phyloP scores from a whole-genome alignment of 768 basidiomycete species.

The Lactarius hengduanensis region DNA sequence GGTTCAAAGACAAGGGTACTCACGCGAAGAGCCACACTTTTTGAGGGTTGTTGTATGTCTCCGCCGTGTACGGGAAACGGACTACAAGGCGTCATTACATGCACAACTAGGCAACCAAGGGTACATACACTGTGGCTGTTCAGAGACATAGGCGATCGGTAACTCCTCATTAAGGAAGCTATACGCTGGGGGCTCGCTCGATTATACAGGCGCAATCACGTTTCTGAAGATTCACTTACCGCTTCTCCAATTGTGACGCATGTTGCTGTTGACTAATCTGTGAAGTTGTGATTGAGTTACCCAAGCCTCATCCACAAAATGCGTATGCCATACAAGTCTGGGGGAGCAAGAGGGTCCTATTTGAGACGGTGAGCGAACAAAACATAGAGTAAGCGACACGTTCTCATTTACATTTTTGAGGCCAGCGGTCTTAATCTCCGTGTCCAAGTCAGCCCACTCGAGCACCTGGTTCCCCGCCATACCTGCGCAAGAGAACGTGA shows the following conservation, averaged over 20 bases:
- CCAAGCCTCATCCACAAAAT: not conserved
- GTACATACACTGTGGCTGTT: slow-evolving; percentile 33
- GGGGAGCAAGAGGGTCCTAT: slow-evolving; percentile 38
- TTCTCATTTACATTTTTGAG: slow-evolving; percentile 34
- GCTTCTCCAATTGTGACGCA: slow-evolving; percentile 10
- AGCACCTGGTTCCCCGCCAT: slow-evolving; percentile 6
- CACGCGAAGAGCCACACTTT: slow-evolving; percentile 24
- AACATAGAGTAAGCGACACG: not conserved
- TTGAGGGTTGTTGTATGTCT: slow-evolving; percentile 27
- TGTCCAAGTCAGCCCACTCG: slow-evolving; percentile 1
- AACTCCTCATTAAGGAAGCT: slow-evolving; percentile 33
- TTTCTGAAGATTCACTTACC: not conserved
- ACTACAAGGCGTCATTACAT: not conserved
- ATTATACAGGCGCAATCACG: too few species aligned
- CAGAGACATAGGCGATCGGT: slow-evolving; percentile 38
- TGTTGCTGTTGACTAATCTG: slow-evolving; percentile 1
- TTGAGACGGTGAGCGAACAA: not conserved
- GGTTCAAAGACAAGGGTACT: not conserved
- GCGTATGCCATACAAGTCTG: slow-evolving; percentile 35
- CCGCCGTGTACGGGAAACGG: slow-evolving; percentile 21
- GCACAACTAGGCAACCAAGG: not conserved
- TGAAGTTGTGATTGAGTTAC: not conserved
- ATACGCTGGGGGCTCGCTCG: slow-evolving; percentile 3
- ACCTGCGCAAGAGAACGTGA: slow-evolving; percentile 20
- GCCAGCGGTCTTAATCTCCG: slow-evolving; percentile 25